Conservation (phyloP, 2,329 filamentous ascomycete genomes). For the Nemania serpens region DNA sequence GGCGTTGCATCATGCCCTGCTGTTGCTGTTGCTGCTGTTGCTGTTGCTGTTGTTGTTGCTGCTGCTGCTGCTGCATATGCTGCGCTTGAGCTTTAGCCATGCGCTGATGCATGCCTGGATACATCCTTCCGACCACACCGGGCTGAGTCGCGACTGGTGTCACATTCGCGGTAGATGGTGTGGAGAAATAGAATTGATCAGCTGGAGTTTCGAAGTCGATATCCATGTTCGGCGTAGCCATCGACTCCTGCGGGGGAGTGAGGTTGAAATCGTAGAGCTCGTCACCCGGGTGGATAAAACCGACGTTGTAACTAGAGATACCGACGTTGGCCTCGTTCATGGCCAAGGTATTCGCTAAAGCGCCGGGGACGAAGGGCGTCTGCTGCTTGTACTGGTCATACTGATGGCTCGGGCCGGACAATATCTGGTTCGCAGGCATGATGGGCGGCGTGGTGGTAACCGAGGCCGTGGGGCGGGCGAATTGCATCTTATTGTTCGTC, state of each 20-base stretch:
- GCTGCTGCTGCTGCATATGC: constrained; percentile 57
- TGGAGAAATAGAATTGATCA: constrained; percentile 69
- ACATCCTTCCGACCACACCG: constrained; percentile 72
- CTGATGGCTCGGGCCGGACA: constrained; percentile 86
- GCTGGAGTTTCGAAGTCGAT: constrained; percentile 65
- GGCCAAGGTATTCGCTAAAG: constrained; percentile 77
- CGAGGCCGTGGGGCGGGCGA: constrained; percentile 56
- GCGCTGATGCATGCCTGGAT: constrained; percentile 88
- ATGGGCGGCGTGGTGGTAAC: constrained; percentile 60
- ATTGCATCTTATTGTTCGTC: constrained; percentile 57
- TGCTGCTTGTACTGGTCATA: constrained; percentile 96
- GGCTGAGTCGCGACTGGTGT: constrained; percentile 54
- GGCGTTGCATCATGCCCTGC: constrained; percentile 40
- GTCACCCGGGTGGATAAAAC: constrained; percentile 63
- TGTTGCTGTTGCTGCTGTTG: background rate
- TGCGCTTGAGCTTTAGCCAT: constrained; percentile 73
- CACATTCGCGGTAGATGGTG: constrained; percentile 61
- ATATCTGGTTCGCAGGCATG: constrained; percentile 59
- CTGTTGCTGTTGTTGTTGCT: constrained; percentile 6
- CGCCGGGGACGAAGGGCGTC: constrained; percentile 87
- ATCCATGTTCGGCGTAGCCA: constrained; percentile 70
- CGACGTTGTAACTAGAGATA: constrained; percentile 58
- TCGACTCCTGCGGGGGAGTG: constrained; percentile 60
- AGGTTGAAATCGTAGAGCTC: constrained; percentile 76
- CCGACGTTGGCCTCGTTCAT: constrained; percentile 67